A percentile compares a stretch with the other conserved stretches of the same genome.
phyloP scores from a whole-genome alignment of 1,284 basidiomycete genomes.

The Ustilago crameri region DNA sequence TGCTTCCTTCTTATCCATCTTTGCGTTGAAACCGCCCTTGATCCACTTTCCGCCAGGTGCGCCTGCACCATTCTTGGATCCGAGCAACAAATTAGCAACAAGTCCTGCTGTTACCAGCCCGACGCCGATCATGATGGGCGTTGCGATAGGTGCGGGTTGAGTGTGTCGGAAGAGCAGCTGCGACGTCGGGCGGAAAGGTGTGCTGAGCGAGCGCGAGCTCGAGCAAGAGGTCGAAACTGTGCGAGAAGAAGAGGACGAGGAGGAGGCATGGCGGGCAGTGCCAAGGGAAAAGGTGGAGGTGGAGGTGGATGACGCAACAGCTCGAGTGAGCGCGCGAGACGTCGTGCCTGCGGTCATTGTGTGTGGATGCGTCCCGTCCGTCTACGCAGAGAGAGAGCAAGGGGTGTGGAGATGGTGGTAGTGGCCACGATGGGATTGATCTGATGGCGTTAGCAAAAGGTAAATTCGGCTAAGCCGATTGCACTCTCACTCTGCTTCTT shows the following conservation, averaged over 20 bases:
- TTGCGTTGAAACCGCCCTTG: conserved; percentile 91
- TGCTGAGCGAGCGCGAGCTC: conserved; percentile 32
- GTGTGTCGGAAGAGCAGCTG: conserved; percentile 47
- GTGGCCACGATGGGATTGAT: no score
- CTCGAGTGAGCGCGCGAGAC: conserved; percentile 18
- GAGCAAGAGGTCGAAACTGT: conserved; percentile 9
- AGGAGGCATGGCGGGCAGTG: conserved; percentile 4
- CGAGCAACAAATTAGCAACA: conserved; percentile 53
- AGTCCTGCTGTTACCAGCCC: conserved; percentile 62
- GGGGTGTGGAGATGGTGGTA: conserved; percentile 4
- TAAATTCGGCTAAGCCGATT: conserved; percentile 18
- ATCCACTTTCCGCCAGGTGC: conserved; percentile 81
- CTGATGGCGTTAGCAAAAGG: no score
- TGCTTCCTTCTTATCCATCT: conserved; percentile 96
- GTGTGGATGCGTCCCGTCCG: not conserved
- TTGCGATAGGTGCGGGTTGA: conserved; percentile 42
- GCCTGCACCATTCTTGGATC: conserved; percentile 67
- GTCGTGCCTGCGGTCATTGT: conserved; percentile 13
- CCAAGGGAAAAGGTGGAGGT: not conserved
- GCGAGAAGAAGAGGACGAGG: not conserved
- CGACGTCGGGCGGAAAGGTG: conserved; percentile 43
- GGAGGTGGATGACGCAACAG: conserved; percentile 1
- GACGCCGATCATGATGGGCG: conserved; percentile 57
- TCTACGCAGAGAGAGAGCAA: not conserved
- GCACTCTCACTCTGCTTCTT: no score